Conservation (phyloP, 2,329 filamentous ascomycete genomes). For the Aspergillus sp. region DNA sequence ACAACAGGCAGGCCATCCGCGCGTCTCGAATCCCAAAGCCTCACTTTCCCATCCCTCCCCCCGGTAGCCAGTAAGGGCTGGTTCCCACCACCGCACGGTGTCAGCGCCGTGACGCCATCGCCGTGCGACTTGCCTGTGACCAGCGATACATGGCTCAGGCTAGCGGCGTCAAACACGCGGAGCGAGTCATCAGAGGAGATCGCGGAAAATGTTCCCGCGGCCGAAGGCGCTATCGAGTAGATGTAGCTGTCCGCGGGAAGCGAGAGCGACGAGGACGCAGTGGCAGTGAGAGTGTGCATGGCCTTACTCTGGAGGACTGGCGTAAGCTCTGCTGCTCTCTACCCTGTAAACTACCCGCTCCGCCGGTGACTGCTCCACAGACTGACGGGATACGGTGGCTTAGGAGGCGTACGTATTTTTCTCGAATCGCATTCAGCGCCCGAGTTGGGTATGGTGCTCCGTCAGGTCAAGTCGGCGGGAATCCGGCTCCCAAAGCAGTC, state of each 20-base stretch:
- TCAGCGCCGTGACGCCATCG: conserved; percentile 31
- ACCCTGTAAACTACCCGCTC: neutral
- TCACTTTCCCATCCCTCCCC: conserved; percentile 34
- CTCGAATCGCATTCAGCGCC: neutral
- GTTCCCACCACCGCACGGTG: conserved; percentile 16
- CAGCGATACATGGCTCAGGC: conserved; percentile 22
- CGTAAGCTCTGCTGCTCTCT: no score
- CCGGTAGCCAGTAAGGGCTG: conserved; percentile 25
- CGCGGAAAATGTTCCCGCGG: conserved; percentile 26
- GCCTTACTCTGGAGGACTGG: conserved; percentile 1
- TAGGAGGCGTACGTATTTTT: neutral
- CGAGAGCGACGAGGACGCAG: conserved; percentile 28
- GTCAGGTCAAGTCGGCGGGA: neutral
- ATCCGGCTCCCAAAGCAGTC: no score
- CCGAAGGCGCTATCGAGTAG: conserved; percentile 28
- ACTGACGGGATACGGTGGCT: neutral
- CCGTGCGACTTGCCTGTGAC: conserved; percentile 22
- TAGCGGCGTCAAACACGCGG: conserved; percentile 30
- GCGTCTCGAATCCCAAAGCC: conserved; percentile 32
- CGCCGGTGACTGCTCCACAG: neutral
- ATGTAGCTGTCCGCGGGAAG: conserved; percentile 35
- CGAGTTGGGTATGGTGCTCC: neutral
- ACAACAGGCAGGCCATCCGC: conserved; percentile 20
- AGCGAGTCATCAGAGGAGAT: conserved; percentile 40
- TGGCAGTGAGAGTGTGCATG: conserved; percentile 27